phyloP scores from a whole-genome alignment of 352 stramenopile genomes.

The Peronosclerospora sorghi region DNA sequence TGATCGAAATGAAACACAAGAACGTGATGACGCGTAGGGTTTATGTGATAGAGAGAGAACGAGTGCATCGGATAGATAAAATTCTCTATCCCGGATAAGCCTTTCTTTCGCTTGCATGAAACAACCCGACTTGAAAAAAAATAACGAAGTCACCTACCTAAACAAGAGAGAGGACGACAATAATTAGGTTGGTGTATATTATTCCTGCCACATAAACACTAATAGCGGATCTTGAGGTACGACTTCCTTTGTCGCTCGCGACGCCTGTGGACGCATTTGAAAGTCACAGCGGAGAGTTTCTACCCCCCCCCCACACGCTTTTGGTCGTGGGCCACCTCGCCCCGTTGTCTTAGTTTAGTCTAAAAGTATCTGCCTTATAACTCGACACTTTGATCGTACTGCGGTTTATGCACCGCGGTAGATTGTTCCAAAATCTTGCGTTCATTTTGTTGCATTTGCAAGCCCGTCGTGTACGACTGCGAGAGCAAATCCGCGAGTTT shows the following conservation, averaged over 20 bases:
- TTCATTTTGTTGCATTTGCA: slow-evolving; percentile 43
- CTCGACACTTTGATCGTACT: slow-evolving; percentile 28
- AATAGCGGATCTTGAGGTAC: slow-evolving; percentile 14
- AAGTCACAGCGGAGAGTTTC: background rate
- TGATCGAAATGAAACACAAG: too few relatives aligned
- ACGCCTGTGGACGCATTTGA: slow-evolving; percentile 15
- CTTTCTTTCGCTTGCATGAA: too few relatives aligned
- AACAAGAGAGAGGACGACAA: too few relatives aligned
- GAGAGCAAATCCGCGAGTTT: slow-evolving; percentile 36
- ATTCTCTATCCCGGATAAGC: too few relatives aligned
- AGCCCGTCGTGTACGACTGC: slow-evolving; percentile 37
- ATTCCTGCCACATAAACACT: slow-evolving; percentile 24
- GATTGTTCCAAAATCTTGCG: slow-evolving; percentile 21
- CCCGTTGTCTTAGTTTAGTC: slow-evolving; percentile 8
- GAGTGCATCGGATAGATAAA: too few relatives aligned
- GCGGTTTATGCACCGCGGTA: slow-evolving; percentile 13
- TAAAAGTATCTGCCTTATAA: slow-evolving; percentile 15
- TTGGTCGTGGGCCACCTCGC: slow-evolving; percentile 10
- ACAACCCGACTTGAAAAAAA: too few relatives aligned
- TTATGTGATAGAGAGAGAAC: too few relatives aligned
- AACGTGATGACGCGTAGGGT: too few relatives aligned
- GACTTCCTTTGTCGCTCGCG: slow-evolving; percentile 15
- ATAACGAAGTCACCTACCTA: too few relatives aligned
- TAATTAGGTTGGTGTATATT: slow-evolving; percentile 26
- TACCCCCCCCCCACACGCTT: slow-evolving; percentile 1